Evolutionary conservation across 2,329 filamentous ascomycete genomes (phyloP).

Genomic region (Aspergillus eucalypticola): DNA sequence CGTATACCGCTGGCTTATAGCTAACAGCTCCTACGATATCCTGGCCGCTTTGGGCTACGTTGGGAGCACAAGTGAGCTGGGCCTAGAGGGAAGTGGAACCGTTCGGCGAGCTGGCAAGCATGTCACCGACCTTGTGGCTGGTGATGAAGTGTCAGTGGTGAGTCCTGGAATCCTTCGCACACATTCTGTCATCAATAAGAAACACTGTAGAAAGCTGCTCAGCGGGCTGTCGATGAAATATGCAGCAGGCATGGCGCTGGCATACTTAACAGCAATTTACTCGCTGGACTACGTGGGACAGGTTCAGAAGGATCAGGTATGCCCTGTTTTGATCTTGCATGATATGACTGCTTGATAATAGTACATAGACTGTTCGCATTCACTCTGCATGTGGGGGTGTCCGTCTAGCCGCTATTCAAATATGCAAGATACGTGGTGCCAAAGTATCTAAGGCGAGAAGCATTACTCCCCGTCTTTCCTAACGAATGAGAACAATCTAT

Average conservation of each 20-base stretch:
- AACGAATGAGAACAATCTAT: conserved; percentile 16
- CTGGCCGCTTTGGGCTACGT: conserved; percentile 37
- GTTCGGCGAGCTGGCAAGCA: conserved; percentile 28
- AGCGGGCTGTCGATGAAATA: background rate
- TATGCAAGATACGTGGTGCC: conserved; percentile 25
- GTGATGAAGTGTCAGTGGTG: conserved; percentile 30
- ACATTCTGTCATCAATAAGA: background rate
- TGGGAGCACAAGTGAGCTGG: conserved; percentile 24
- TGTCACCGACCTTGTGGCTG: conserved; percentile 27
- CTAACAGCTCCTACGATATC: conserved; percentile 23
- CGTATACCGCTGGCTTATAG: background rate
- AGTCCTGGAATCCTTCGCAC: background rate
- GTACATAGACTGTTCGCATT: conserved; percentile 26
- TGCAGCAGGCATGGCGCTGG: conserved; percentile 9
- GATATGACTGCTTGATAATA: background rate
- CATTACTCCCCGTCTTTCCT: background rate
- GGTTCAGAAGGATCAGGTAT: conserved; percentile 23
- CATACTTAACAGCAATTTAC: conserved; percentile 24
- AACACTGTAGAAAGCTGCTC: background rate
- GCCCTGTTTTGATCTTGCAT: background rate
- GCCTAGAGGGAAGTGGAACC: conserved; percentile 34
- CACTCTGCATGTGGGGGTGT: conserved; percentile 31
- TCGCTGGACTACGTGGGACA: conserved; percentile 24
- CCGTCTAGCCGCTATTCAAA: conserved; percentile 28
- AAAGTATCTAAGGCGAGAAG: conserved; percentile 4